phyloP scores from a whole-genome alignment of 1,284 basidiomycete genomes.

The Puccinia brachypodii region DNA sequence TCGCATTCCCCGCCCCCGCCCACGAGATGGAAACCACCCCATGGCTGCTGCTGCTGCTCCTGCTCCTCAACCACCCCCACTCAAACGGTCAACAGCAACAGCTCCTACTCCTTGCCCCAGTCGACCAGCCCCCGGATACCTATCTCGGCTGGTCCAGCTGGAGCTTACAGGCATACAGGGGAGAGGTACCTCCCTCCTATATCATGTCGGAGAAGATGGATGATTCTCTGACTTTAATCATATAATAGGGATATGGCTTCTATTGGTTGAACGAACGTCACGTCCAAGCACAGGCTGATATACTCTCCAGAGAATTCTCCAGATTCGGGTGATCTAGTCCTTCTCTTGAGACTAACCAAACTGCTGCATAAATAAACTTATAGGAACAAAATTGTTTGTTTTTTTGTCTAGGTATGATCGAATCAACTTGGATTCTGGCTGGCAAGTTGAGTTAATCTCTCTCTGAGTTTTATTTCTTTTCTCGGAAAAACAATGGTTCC shows the following conservation, averaged over 20 bases:
- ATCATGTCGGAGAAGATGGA: not conserved
- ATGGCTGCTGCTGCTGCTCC: too few relatives aligned
- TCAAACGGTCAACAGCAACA: not conserved
- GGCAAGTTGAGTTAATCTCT: slow-evolving; percentile 37
- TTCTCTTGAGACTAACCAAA: too few relatives aligned
- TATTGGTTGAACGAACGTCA: slow-evolving; percentile 37
- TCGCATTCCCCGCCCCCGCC: not conserved
- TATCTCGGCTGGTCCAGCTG: slow-evolving; percentile 43
- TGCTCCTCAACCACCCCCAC: not conserved
- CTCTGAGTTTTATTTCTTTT: not conserved
- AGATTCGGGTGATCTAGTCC: not conserved
- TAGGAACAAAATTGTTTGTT: too few relatives aligned
- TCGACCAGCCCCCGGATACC: not conserved
- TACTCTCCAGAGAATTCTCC: slow-evolving; percentile 33
- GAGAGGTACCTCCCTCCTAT: not conserved
- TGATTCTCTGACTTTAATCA: not conserved
- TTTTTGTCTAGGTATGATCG: slow-evolving; percentile 38
- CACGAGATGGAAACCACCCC: not conserved
- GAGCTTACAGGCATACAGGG: slow-evolving; percentile 44
- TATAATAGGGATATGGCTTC: slow-evolving; percentile 39
- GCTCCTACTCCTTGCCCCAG: not conserved
- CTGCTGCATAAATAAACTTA: too few relatives aligned
- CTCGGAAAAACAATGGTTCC: not conserved
- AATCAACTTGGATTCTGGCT: slow-evolving; percentile 48
- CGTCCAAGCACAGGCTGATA: slow-evolving; percentile 36